Evolutionary conservation across 768 basidiomycete species (phyloP), one percentile per base, ranked within the genome.

Genomic region (Kwoniella botswanensis): DNA sequence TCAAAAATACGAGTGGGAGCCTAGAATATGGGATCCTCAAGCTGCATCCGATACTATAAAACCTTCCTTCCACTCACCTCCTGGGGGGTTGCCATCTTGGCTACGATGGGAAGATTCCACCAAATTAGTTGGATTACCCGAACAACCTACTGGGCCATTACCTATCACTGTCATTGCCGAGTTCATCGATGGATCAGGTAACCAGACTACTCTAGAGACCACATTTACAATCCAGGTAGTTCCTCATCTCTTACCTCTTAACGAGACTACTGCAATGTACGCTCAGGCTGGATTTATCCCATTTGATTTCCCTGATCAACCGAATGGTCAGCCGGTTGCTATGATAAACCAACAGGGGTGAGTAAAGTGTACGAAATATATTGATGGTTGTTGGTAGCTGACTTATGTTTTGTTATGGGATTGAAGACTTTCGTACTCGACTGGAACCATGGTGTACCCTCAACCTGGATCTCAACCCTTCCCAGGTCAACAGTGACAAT

Each of bases 1-100:
- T 26, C 85, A 93, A 26, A 87, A 87, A 61, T 98, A 93, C 92
- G 87, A 88, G 43, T 99, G 94, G 93, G 88, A 90, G 66, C 94
- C 96, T 41, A 91, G 92, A 72, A 90, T 99, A 55, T 98, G 95
- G 94, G 95, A 98, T 85, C 97, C 96, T 6, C 95, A 98, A 82
- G 91, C 90, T 53, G 90, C 92, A 13, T 90, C 92, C 76, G 86
- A 90, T 67, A 92, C 91, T 79, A 85, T 94, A 73, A 88, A 89
- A 57, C 92, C 96, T 43, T 86, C 87, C 17, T 98, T 92, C 79
- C 89, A 86, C 74, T 95, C 93, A 1, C 92, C 94, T 17, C 86
- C 85, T 44, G 82, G 82, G 1, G 46, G 63, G 15, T 86, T 96
- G 13, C 96, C 96, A 1, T 76, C 88, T 0, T 99, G 96, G 96